phyloP scores from a whole-genome alignment of 2,329 filamentous ascomycete genomes.

The Pseudogymnoascus sp. region DNA sequence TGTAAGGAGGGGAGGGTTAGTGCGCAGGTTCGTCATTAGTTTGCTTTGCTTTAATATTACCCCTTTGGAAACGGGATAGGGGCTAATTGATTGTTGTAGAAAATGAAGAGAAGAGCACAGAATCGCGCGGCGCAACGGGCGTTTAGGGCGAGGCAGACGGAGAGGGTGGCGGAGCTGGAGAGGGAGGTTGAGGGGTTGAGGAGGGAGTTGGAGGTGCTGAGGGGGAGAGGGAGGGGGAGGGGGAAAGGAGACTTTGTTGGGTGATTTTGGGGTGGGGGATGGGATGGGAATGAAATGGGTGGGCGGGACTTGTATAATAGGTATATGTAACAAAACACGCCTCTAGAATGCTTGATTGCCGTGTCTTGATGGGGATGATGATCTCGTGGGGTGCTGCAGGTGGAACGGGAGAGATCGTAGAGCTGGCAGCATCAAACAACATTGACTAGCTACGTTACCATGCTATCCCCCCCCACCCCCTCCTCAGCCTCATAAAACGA shows the following conservation, averaged over 20 bases:
- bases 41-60: too few species aligned
- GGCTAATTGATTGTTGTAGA: neutral
- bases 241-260: neutral
- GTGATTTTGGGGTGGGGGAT: neutral
- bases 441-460: neutral
- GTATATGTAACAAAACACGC: neutral
- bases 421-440: neutral
- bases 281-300: neutral
- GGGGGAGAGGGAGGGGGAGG: neutral
- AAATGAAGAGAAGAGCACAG: neutral
- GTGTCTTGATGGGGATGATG: neutral
- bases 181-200: neutral
- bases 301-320: neutral
- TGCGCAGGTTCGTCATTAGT: neutral
- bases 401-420: neutral
- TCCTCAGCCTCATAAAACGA: neutral
- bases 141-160: neutral
- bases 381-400: neutral
- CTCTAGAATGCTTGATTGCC: neutral
- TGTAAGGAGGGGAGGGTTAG: neutral
- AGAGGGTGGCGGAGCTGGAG: neutral
- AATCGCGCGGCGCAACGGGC: neutral
- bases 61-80: neutral
- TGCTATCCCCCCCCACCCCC: neutral
- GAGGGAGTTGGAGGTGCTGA: neutral